Base-by-base conservation (phyloP, 306 rosid genomes). In the Carpinus fangiana region DNA sequence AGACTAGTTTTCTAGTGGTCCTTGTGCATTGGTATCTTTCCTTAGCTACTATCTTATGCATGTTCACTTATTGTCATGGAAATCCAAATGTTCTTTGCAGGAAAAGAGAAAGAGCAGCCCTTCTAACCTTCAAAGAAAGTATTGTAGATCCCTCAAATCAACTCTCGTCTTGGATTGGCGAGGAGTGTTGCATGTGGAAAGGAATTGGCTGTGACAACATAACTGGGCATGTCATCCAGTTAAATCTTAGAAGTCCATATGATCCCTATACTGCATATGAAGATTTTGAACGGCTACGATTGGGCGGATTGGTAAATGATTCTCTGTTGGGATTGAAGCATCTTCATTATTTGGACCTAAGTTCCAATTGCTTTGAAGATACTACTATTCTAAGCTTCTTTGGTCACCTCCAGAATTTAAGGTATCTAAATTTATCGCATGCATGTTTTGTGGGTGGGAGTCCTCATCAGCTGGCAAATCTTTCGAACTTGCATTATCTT, bases 371-470 rank as follows among this genome's bases (percentile, higher is more conserved):
- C 47, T 77, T 77, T 12, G 13, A 7, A 8, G 48, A 69, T 2
- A 28, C 4, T 12, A 36, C 13, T 8, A 81, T 81, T 71, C 88
- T 78, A 2, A 10, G 11, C 4, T 84, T 84, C 70, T 11, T 74
- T 0, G 78, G 84, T 10, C 80, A 74, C 43, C 38, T 80, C 1
- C 67, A n/a, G 4, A 73, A 61, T 23, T 69, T 80, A 36, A 41
- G 13, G 2, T 21, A 73, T 52, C 77, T 73, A 26, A 7, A 72
- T 60, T 73, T 80, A 16, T 0, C 69, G 1, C 0, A 38, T 38
- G 43, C 43, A 38, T 38, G 43, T 38, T 38, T 38, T 31, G 34
- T 31, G 34, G 34, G 0, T 31, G 34, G 34, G 34, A 31, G 34
- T 31, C 34, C 0, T 38, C 43, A 38, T 38, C 43, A 38, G 43